Evolutionary conservation across 176 grass and related monocot species (phyloP), one percentile per base, ranked within the genome.

Genomic region (Oryza australiensis): DNA sequence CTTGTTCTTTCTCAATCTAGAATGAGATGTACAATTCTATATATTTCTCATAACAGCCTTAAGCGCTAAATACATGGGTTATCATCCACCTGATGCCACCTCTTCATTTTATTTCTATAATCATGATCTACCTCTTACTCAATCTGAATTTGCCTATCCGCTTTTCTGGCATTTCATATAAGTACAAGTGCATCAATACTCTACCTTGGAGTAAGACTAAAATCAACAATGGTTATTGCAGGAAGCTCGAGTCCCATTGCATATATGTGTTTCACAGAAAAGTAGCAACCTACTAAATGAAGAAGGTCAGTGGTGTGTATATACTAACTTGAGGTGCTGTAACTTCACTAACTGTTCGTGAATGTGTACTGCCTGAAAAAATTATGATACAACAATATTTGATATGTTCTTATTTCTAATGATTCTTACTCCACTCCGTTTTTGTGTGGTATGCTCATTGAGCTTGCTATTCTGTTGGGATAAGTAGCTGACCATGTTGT

Each of bases 181-280:
- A 63, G 38, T 15, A 5, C 5, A 38, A 15, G 20, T 51, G 48
- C 20, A 1, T 51, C 46, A 62, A 37, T 82, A 68, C 0, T 12
- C 30, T 73, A 35, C 69, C 33, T 78, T 40, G 27, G 53, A 75
- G 28, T 45, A 66, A 26, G 77, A 60, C 40, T 55, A 67, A 78
- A 76, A 73, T 27, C 69, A 18, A 64, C 18, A 72, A 72, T 86
- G 4, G 3, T 70, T 83, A 79, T 42, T 85, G 51, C 71, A 98
- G 96, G 92, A 98, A 90, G 76, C 91, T 65, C 80, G 89, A 86
- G 76, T 88, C 66, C 93, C 96, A 32, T 85, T 98, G 35, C 96
- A 95, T 72, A 98, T 98, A 68, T 82, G 90, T 92, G 86, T 95
- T 80, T 91, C 91, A 77, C 93, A 98, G 62, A 98, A 98, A 82